These are phyloP conservation scores for Tilletia indica DNA, from an alignment of 1,284 basidiomycete genomes.

Conservation along the genomic window DNA sequence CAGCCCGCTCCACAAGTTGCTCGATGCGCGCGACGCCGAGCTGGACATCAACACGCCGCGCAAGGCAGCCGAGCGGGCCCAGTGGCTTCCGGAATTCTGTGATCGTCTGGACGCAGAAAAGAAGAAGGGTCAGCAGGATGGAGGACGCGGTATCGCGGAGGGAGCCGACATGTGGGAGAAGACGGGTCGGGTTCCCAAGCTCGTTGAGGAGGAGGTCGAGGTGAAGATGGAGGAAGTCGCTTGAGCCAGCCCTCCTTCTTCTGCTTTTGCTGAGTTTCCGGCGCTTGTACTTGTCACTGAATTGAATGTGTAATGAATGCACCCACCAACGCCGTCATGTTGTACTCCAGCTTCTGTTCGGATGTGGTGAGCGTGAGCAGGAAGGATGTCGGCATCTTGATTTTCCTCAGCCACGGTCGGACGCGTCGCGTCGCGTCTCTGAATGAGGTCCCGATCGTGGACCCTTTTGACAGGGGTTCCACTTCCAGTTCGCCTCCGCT, in stretches of 20 bases:
- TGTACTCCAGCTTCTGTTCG: no score
- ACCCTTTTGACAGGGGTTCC: no score
- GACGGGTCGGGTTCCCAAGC: conserved; percentile 26
- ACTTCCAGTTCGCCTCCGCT: no score
- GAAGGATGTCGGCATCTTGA: no score
- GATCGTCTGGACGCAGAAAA: conserved; percentile 20
- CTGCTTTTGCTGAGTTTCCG: no score
- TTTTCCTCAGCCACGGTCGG: no score
- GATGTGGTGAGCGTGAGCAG: no score
- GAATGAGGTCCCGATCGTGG: no score
- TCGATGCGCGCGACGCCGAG: conserved; percentile 22
- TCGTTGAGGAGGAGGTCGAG: conserved; percentile 16
- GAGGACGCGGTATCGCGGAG: conserved; percentile 10
- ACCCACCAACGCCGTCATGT: no score
- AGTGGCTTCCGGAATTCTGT: conserved; percentile 10
- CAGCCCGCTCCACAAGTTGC: conserved; percentile 10
- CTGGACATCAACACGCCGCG: conserved; percentile 28
- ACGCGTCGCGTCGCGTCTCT: no score
- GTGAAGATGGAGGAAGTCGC: not conserved
- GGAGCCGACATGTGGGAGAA: conserved; percentile 29
- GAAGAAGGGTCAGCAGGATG: not conserved
- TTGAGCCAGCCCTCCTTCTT: not conserved
- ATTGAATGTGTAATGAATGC: no score
- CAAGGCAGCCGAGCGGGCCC: conserved; percentile 26
- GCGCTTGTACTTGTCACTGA: no score